Base-by-base conservation (phyloP, 441 rosid genomes). In the Corymbia calophylla region DNA sequence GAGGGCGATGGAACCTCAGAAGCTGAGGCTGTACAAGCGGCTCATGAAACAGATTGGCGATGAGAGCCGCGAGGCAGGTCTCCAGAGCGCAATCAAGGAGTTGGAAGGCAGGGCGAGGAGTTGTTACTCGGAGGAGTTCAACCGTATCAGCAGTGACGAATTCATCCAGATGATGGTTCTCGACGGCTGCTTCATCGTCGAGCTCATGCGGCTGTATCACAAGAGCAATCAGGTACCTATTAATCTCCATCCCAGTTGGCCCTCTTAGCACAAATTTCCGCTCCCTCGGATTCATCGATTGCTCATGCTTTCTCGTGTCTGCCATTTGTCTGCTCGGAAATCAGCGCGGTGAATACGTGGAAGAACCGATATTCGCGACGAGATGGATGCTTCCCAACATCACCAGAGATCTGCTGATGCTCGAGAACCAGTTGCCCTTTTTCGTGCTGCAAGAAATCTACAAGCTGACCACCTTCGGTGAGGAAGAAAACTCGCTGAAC, bases 361-460 rank as follows among this genome's bases (percentile, higher is more conserved):
- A 77, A 77, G 84, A 77, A 77, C 84, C 84, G 31, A 77, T 77
- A 77, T 77, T 77, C 5, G 89, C 89, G 1, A 88, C 89, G 27
- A 66, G 89, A 86, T 86, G 87, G 87, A 86, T 86, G 87, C 58
- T 86, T 55, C 87, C 87, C 58, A 86, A 86, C 87, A 77, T 77
- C 84, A 77, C 84, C 13, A 77, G 84, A 77, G 84, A 77, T 77
- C 51, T 77, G 51, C 84, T 77, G 14, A 77, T 77, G 84, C 84
- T 77, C 14, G 84, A 77, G 53, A 77, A 77, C 84, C 84, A 77
- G 53, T 77, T 77, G 84, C 84, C 84, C 0, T 77, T 44, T 23
- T 77, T 77, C 2, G 51, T 77, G 53, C 14, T 77, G 53, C 3
- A 44, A 47, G 31, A 77, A 77, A 77, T 77, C 84, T 23, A 77